Conservation (phyloP, 2,329 filamentous ascomycete genomes). For the Fusarium vanettenii region DNA sequence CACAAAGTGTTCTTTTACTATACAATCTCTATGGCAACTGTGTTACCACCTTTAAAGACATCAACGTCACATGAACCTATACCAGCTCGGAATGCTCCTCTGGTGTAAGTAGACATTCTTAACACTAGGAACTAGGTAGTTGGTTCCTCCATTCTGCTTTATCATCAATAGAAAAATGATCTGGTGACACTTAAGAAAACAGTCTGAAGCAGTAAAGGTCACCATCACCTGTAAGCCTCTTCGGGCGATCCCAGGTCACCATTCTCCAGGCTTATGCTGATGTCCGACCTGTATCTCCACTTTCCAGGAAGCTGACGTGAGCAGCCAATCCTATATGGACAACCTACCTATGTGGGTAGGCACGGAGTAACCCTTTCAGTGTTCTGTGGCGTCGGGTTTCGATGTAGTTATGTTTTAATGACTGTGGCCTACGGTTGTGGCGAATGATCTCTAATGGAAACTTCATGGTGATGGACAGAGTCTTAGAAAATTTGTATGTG, state of each 20-base stretch:
- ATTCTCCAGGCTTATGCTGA: too few relatives aligned
- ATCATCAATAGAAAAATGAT: neutral
- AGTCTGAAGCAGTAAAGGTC: neutral
- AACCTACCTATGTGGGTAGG: neutral
- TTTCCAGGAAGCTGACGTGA: too few relatives aligned
- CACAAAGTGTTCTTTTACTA: neutral
- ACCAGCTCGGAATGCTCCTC: neutral
- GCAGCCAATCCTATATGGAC: too few relatives aligned
- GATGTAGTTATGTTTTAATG: neutral
- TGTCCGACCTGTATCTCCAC: too few relatives aligned
- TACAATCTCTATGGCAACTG: neutral
- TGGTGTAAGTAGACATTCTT: neutral
- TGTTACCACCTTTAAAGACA: too few relatives aligned
- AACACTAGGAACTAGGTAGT: neutral
- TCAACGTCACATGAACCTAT: neutral
- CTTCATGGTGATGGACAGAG: neutral
- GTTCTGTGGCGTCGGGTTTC: neutral
- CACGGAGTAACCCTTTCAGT: neutral
- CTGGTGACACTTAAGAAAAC: neutral
- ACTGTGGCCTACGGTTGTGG: neutral
- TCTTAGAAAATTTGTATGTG: neutral
- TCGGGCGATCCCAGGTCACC: neutral
- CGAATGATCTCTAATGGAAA: too few relatives aligned
- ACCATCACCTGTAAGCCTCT: neutral
- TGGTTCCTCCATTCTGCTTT: neutral